These are phyloP conservation scores for Pulveroboletus sp. DNA, from an alignment of 768 basidiomycete species.

Conservation along the genomic window DNA sequence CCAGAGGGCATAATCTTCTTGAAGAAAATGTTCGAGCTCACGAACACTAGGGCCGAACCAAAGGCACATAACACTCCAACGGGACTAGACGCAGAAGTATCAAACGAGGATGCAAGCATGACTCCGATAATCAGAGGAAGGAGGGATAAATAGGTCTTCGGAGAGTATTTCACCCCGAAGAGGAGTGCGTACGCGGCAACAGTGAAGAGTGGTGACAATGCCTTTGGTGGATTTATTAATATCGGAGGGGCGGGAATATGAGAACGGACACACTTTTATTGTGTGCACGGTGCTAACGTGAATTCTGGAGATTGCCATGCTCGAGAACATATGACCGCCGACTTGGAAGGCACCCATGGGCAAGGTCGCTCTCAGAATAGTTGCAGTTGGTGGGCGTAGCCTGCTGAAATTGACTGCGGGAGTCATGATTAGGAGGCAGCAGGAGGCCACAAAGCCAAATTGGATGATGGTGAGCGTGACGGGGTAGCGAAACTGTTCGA, in stretches of 20 bases:
- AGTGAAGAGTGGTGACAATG: slow-evolving; percentile 94
- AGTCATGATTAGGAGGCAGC: slow-evolving; percentile 81
- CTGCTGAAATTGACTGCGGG: slow-evolving; percentile 64
- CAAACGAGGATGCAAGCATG: slow-evolving; percentile 95
- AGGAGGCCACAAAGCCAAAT: slow-evolving; percentile 89
- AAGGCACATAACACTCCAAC: slow-evolving; percentile 92
- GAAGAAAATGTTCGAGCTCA: slow-evolving; percentile 98
- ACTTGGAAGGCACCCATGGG: slow-evolving; percentile 99
- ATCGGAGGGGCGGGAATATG: not conserved
- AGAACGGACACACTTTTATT: slow-evolving; percentile 71
- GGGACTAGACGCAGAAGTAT: slow-evolving; percentile 81
- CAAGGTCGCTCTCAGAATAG: slow-evolving; percentile 73
- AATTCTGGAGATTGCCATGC: slow-evolving; percentile 93
- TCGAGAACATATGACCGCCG: slow-evolving; percentile 95
- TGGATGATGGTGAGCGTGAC: slow-evolving; percentile 97
- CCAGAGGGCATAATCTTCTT: slow-evolving; percentile 90
- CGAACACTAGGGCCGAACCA: slow-evolving; percentile 94
- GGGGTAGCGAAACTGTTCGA: slow-evolving; percentile 90
- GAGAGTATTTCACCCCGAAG: slow-evolving; percentile 91
- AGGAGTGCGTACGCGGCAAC: slow-evolving; percentile 92
- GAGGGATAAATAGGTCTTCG: slow-evolving; percentile 87
- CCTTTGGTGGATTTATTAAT: slow-evolving; percentile 48
- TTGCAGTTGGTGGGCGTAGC: slow-evolving; percentile 64
- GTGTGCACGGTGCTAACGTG: slow-evolving; percentile 98
- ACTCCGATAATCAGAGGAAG: slow-evolving; percentile 95